These are phyloP conservation scores for Arthrobotrys entomopaga DNA, from an alignment of 2,329 filamentous ascomycete genomes.

Conservation along the genomic window DNA sequence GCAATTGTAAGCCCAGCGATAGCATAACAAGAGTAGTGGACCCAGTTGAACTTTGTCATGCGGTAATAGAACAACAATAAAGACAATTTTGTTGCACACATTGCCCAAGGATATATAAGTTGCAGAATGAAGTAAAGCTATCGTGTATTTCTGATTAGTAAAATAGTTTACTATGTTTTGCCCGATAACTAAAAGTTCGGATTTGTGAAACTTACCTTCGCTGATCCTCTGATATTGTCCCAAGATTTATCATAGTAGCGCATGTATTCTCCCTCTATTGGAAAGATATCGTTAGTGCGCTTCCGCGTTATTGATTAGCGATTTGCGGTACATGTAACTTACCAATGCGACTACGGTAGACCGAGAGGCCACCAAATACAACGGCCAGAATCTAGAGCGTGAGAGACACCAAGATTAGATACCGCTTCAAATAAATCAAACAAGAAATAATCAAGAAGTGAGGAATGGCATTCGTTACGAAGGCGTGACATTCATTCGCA, in stretches of 20 bases:
- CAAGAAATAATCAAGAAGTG: background rate
- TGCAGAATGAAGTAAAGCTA: slow-evolving; percentile 20
- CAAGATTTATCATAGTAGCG: slow-evolving; percentile 31
- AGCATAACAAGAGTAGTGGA: slow-evolving; percentile 16
- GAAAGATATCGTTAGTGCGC: background rate
- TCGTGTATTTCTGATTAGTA: background rate
- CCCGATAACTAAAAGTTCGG: background rate
- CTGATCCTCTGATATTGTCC: slow-evolving; percentile 15
- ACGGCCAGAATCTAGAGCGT: slow-evolving; percentile 20
- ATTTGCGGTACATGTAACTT: background rate
- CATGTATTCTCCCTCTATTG: slow-evolving; percentile 8
- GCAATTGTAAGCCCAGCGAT: slow-evolving; percentile 9
- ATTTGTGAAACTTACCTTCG: slow-evolving; percentile 1
- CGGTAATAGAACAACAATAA: slow-evolving; percentile 35
- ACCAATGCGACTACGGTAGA: slow-evolving; percentile 10
- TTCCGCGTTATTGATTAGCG: too few relatives aligned
- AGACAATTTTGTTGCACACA: slow-evolving; percentile 25
- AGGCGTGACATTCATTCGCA: background rate
- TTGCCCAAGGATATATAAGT: slow-evolving; percentile 26
- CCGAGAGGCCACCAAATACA: slow-evolving; percentile 12
- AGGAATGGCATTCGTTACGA: background rate
- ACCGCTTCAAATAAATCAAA: background rate
- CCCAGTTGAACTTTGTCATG: slow-evolving; percentile 30
- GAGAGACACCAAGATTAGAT: background rate
- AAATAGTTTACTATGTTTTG: background rate